Evolutionary conservation across 1,284 basidiomycete species (phyloP).

Genomic region (Apiotrichum siamense): DNA sequence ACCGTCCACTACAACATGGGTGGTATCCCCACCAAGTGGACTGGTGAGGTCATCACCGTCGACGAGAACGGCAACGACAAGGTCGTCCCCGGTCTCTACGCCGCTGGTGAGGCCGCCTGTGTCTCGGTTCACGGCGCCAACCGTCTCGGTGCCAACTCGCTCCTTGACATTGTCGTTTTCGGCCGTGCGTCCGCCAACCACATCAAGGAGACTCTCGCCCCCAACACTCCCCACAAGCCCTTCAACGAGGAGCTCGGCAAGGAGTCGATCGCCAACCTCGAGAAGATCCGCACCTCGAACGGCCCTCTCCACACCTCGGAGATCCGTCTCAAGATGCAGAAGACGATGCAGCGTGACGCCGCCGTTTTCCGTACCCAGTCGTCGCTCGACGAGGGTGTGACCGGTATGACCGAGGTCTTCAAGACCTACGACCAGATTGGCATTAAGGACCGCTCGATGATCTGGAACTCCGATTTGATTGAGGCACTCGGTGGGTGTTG

Average conservation of each 20-base stretch:
- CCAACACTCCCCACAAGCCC: slow-evolving; percentile 84
- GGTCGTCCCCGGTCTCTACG: slow-evolving; percentile 94
- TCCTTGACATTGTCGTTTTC: slow-evolving; percentile 98
- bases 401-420: slow-evolving; percentile 80
- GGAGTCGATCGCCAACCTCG: slow-evolving; percentile 79
- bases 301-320: slow-evolving; percentile 83
- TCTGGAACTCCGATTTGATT: slow-evolving; percentile 98
- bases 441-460: slow-evolving; percentile 96
- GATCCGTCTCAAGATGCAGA: slow-evolving; percentile 93
- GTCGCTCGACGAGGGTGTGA: slow-evolving; percentile 84
- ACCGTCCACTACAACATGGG: slow-evolving; percentile 98
- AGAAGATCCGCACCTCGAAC: slow-evolving; percentile 75
- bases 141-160: slow-evolving; percentile 97
- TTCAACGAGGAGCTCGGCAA: slow-evolving; percentile 85
- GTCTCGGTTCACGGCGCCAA: slow-evolving; percentile 99
- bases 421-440: slow-evolving; percentile 83
- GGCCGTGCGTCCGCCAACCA: slow-evolving; percentile 98
- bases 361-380: slow-evolving; percentile 89
- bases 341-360: slow-evolving; percentile 94
- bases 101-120: slow-evolving; percentile 97
- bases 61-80: slow-evolving; percentile 86
- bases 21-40: slow-evolving; percentile 98
- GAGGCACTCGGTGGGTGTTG: slow-evolving; percentile 97
- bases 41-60: slow-evolving; percentile 87
- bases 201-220: slow-evolving; percentile 84